Evolutionary conservation across 352 stramenopile species (phyloP).

Genomic region (Pythium dissotocum): DNA sequence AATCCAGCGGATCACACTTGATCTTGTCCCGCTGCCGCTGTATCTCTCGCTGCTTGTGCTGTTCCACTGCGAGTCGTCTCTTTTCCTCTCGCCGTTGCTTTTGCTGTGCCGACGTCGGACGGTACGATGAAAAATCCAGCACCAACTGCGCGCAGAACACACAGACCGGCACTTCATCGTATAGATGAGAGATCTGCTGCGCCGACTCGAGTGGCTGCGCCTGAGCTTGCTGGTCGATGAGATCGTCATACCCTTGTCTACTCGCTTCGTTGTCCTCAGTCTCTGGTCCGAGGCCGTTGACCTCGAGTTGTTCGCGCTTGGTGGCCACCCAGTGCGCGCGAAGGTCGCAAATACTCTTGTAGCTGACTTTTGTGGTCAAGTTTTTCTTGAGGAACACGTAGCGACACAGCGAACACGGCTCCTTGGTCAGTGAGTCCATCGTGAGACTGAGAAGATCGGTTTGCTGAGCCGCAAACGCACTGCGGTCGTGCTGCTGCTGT

Average conservation of each 20-base stretch:
- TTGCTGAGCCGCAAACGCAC: slow-evolving; percentile 40
- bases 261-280: background rate
- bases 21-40: slow-evolving; percentile 25
- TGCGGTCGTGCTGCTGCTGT: slow-evolving; percentile 39
- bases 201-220: slow-evolving; percentile 6
- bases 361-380: slow-evolving; percentile 54
- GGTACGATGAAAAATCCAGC: slow-evolving; percentile 48
- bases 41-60: slow-evolving; percentile 28
- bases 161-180: slow-evolving; percentile 59
- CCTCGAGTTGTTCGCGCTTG: slow-evolving; percentile 4
- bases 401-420: slow-evolving; percentile 56
- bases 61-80: slow-evolving; percentile 24
- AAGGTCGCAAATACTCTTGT: slow-evolving; percentile 66
- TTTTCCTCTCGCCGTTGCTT: slow-evolving; percentile 4
- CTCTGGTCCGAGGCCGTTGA: background rate
- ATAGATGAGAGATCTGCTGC: slow-evolving; percentile 47
- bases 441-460: slow-evolving; percentile 48
- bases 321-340: slow-evolving; percentile 37
- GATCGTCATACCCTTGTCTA: background rate
- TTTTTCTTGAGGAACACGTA: slow-evolving; percentile 62
- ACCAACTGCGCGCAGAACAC: slow-evolving; percentile 61
- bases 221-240: slow-evolving; percentile 1
- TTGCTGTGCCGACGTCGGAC: slow-evolving; percentile 21
- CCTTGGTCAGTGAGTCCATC: slow-evolving; percentile 53
- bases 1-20: slow-evolving; percentile 54